Percentiles rank a stretch among this genome's conserved stretches.
phyloP scores from a whole-genome alignment of 164 flowering plant species.

The Aristolochia californica region DNA sequence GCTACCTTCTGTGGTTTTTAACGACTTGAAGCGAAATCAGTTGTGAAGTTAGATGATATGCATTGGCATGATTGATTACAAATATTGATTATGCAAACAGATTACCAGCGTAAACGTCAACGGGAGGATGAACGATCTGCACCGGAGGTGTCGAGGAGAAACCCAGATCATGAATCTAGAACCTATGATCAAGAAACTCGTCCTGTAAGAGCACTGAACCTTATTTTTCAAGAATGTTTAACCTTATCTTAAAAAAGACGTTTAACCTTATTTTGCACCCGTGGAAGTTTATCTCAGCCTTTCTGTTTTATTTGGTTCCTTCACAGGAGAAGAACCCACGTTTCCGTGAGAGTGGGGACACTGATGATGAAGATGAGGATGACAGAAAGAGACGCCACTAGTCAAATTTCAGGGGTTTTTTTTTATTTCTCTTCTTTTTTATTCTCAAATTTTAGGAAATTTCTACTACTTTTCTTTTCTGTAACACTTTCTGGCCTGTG shows the following conservation, averaged over 20 bases:
- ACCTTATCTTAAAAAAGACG: neutral
- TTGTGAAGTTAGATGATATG: neutral
- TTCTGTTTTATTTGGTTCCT: constrained; percentile 1
- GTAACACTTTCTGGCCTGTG: too few species aligned
- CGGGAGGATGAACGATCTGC: constrained; percentile 77
- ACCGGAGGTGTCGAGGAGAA: constrained; percentile 53
- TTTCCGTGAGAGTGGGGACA: constrained; percentile 95
- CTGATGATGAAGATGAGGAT: constrained; percentile 82
- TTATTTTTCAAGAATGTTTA: too few species aligned
- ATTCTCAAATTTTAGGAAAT: too few species aligned
- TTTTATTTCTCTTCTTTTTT: too few species aligned
- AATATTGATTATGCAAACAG: constrained; percentile 20
- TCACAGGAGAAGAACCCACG: constrained; percentile 98
- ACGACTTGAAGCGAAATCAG: neutral
- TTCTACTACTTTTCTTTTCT: too few species aligned
- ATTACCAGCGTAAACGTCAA: constrained; percentile 58
- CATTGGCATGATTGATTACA: neutral
- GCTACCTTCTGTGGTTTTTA: neutral
- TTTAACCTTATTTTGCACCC: too few species aligned
- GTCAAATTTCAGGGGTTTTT: neutral
- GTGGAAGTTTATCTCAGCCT: too few species aligned
- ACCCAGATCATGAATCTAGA: constrained; percentile 42
- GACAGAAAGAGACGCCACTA: constrained; percentile 39
- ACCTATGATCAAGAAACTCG: constrained; percentile 66
- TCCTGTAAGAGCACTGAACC: constrained; percentile 40